Percentiles rank a stretch among this genome's conserved stretches.
Conservation (phyloP, 108 stramenopile genomes). For the Nitzschia sp. region DNA sequence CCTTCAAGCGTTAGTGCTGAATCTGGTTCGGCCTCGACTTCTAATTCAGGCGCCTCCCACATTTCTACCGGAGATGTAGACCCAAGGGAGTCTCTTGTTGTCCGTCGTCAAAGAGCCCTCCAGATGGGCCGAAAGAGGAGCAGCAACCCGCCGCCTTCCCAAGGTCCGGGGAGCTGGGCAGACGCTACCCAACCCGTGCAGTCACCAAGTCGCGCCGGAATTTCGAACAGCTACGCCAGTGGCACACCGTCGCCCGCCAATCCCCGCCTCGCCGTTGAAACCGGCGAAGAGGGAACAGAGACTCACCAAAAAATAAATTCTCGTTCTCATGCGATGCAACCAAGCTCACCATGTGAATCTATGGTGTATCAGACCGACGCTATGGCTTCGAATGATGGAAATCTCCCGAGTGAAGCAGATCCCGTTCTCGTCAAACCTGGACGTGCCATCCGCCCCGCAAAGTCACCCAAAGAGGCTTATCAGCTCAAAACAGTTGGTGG, state of each 20-base stretch:
- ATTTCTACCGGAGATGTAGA: too few relatives aligned
- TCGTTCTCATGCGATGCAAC: not conserved
- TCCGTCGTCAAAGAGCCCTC: slow-evolving; percentile 6
- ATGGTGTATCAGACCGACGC: not conserved
- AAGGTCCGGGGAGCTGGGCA: too few relatives aligned
- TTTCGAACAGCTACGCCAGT: too few relatives aligned
- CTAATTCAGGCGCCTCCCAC: too few relatives aligned
- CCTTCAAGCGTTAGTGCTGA: too few relatives aligned
- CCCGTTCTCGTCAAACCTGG: slow-evolving; percentile 1
- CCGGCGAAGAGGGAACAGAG: not conserved
- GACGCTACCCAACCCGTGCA: too few relatives aligned
- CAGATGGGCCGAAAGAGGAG: not conserved
- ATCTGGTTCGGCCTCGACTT: too few relatives aligned
- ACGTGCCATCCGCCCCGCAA: not conserved
- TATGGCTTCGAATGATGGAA: not conserved
- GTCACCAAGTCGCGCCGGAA: too few relatives aligned
- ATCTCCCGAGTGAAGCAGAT: not conserved
- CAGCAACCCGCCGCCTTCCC: not conserved
- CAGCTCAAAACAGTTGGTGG: too few relatives aligned
- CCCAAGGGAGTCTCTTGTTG: not conserved
- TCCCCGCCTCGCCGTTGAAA: not conserved
- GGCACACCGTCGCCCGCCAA: too few relatives aligned
- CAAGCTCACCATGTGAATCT: slow-evolving; percentile 6
- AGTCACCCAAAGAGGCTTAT: too few relatives aligned
- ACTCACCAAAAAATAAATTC: not conserved